Evolutionary conservation across 305 asterid genomes (phyloP), one percentile per base, ranked within the genome.

Genomic region (Petunia hybrid): DNA sequence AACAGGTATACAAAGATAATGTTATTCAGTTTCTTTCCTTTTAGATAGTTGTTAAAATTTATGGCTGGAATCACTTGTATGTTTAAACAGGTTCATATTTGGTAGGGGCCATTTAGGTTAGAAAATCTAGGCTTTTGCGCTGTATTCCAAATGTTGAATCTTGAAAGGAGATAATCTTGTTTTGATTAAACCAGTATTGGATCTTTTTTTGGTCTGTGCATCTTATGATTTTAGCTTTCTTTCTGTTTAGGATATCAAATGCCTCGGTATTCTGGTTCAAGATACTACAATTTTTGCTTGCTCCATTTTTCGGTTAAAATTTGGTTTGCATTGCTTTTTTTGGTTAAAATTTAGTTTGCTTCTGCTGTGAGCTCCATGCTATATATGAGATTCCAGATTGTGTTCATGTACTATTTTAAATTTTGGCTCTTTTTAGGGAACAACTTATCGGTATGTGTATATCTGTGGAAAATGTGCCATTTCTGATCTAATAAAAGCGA

Each of bases 1-100:
- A 71, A 56, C 35, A 70, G 60, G 61, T 70, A 46, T 70, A 46
- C 41, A 46, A 46, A 70, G 45, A 71, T 10, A 9, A 70, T 71
- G 77, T 60, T 10, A 46, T 46, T 71, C 77, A 31, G 10, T 71
- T 16, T 71, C 43, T 71, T 70, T 10, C 77, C 57, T 46, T 69
- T 70, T 46, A 35, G 22, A 45, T 46, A 8, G 41, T 45, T 45
- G 62, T 56, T 56, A 56, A 68, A 12, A n/a, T 60, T 60, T 6
- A 22, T 60, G 68, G 43, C 43, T 35, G 14, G 42, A 62, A 8
- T 62, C n/a, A 10, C 68, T 62, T 40, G 8, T 62, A 35, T 62
- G 39, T 8, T 51, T 62, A 35, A 5, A 35, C 40, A 22, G 39
- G 67, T 62, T 62, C n/a, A 8, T 31, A 12, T 62, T 8, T 35